Evolutionary conservation across 1,284 basidiomycete species (phyloP).

Genomic region (Xerocomus amazonicus): DNA sequence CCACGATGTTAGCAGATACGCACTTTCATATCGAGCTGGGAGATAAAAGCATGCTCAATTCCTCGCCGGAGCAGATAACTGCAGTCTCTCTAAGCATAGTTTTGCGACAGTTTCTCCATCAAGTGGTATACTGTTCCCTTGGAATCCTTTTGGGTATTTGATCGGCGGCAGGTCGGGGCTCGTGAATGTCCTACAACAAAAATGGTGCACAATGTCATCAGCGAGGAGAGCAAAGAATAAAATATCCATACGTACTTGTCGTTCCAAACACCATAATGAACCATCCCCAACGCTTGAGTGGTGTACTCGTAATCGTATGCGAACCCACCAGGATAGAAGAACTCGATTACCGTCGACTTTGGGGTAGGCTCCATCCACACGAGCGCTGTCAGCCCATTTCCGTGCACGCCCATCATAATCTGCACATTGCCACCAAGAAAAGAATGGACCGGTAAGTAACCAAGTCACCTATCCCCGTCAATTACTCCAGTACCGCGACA

Average conservation of each 20-base stretch:
- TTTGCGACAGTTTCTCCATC: slow-evolving; percentile 48
- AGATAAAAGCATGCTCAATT: not conserved
- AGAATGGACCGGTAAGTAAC: not conserved
- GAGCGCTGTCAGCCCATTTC: slow-evolving; percentile 79
- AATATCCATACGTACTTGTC: slow-evolving; percentile 37
- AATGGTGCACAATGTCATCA: too few relatives aligned
- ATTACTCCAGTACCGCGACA: slow-evolving; percentile 5
- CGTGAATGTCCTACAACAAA: slow-evolving; percentile 44
- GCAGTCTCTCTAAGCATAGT: slow-evolving; percentile 43
- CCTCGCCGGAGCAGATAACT: slow-evolving; percentile 4
- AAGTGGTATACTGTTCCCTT: slow-evolving; percentile 52
- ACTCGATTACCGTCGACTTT: slow-evolving; percentile 80
- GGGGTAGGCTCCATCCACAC: slow-evolving; percentile 82
- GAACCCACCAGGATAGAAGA: slow-evolving; percentile 83
- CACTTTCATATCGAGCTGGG: not conserved
- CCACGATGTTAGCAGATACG: not conserved
- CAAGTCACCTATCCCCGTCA: not conserved
- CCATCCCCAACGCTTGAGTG: slow-evolving; percentile 75
- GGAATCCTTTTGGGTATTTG: slow-evolving; percentile 53
- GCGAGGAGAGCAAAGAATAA: not conserved
- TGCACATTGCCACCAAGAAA: slow-evolving; percentile 26
- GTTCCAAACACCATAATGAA: slow-evolving; percentile 83
- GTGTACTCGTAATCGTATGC: slow-evolving; percentile 85
- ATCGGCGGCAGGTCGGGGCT: slow-evolving; percentile 43
- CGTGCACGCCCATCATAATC: slow-evolving; percentile 88